Evolutionary conservation across 2,329 filamentous ascomycete species (phyloP), one percentile per base, ranked within the genome.

Genomic region (Aspergillus costaricaensis): DNA sequence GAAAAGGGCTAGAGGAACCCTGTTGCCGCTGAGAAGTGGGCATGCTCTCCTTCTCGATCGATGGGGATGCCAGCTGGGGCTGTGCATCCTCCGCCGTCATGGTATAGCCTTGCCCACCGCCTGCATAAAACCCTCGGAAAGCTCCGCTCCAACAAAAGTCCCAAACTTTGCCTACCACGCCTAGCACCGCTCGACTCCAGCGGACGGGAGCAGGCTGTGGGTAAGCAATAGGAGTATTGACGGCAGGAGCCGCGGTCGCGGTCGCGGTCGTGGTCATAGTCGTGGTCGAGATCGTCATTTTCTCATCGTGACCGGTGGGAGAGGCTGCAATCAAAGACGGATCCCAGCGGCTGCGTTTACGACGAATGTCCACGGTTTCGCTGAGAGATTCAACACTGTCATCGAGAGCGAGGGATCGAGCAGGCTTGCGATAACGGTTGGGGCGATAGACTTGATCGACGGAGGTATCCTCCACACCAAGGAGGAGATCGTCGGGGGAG

Each of bases 71-170:
- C 62, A 58, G 39, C 43, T 30, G 36, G 36, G 39, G 50, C 3
- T 58, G 54, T 38, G 52, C 27, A 52, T 60, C 54, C 21, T 52
- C 57, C 54, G 72, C 61, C 25, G 80, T 73, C 66, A 91, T 78
- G 6, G 84, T 79, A 70, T 93, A 96, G 25, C 86, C 87, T 61
- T 81, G 82, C 8, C 93, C 94, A 3, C 90, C 91, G 7, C 93
- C 94, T 12, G 93, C 92, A 63, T 93, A 88, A 74, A 97, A 97
- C 0, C 93, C 93, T 57, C 85, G 84, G 70, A 97, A 96, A 0
- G 90, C 86, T 23, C 73, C 80, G 4, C 80, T 75, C 73, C 82
- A 91, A 79, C 93, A 96, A 69, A 96, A 95, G 67, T 92, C 86
- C 85, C 91, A 92, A 0, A 96, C 87, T 70, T 89, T 94, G 17